Conservation (phyloP, 2,329 filamentous ascomycete species). For the Ophiognomonia clavigignenti-juglandacearum region DNA sequence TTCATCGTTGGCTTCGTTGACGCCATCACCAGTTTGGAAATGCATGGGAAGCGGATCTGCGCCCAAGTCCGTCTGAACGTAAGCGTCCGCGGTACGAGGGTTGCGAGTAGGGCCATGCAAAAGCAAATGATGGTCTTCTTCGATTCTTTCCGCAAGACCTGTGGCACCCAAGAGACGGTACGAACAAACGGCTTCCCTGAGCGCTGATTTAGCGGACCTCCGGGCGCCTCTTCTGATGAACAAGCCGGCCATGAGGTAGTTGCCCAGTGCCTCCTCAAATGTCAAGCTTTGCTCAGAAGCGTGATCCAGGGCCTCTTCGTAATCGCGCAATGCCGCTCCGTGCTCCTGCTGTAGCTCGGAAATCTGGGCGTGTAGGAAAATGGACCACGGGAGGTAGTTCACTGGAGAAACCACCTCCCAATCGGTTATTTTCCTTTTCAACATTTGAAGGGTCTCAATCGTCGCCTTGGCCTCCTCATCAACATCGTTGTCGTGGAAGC, state of each 20-base stretch:
- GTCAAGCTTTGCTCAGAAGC: slow-evolving; percentile 61
- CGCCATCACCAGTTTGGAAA: slow-evolving; percentile 42
- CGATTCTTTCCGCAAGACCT: slow-evolving; percentile 64
- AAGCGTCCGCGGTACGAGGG: slow-evolving; percentile 55
- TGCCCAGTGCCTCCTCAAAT: slow-evolving; percentile 68
- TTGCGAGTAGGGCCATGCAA: slow-evolving; percentile 58
- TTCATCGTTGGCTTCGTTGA: slow-evolving; percentile 36
- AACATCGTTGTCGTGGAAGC: slow-evolving; percentile 35
- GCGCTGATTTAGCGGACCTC: slow-evolving; percentile 62
- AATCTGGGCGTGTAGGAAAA: slow-evolving; percentile 63
- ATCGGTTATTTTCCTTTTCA: slow-evolving; percentile 57
- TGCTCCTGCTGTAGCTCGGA: slow-evolving; percentile 56
- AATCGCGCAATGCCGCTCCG: slow-evolving; percentile 55
- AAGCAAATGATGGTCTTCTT: slow-evolving; percentile 63
- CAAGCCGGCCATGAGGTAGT: slow-evolving; percentile 69
- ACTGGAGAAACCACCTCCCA: slow-evolving; percentile 61
- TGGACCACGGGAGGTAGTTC: slow-evolving; percentile 69
- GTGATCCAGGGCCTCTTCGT: slow-evolving; percentile 70
- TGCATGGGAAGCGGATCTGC: slow-evolving; percentile 49
- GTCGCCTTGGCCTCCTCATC: slow-evolving; percentile 40
- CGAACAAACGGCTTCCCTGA: slow-evolving; percentile 62
- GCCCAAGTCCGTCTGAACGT: slow-evolving; percentile 67
- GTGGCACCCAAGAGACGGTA: slow-evolving; percentile 66
- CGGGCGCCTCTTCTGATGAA: slow-evolving; percentile 61
- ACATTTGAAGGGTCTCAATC: slow-evolving; percentile 46